Evolutionary conservation across 306 rosid genomes (phyloP).

Genomic region (Astragalus glycyphyllos): DNA sequence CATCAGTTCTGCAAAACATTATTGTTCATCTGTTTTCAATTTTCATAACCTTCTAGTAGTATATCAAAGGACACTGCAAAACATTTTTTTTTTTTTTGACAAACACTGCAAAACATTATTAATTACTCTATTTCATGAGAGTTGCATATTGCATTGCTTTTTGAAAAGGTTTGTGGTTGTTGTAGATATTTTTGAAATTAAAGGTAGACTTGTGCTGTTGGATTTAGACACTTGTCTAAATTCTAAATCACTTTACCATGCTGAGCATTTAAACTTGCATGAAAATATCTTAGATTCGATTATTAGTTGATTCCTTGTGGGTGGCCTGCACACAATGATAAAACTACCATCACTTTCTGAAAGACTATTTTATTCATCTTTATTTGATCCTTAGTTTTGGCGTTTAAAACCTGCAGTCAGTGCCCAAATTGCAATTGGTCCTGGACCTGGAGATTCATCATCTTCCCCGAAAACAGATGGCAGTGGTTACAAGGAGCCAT

Average conservation of each 20-base stretch:
- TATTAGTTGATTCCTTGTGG: constrained; percentile 31
- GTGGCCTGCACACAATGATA: background rate
- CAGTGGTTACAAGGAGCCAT: constrained; percentile 60
- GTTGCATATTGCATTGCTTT: background rate
- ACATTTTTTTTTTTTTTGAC: no score
- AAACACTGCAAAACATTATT: constrained; percentile 19
- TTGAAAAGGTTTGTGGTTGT: no score
- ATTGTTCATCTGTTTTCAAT: constrained; percentile 9
- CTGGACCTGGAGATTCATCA: constrained; percentile 48
- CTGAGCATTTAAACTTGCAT: no score
- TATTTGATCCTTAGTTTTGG: constrained; percentile 35
- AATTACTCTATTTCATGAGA: constrained; percentile 17
- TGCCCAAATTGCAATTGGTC: constrained; percentile 76
- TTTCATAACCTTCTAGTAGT: constrained; percentile 18
- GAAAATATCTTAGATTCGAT: background rate
- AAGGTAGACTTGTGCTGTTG: no score
- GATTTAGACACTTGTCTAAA: no score
- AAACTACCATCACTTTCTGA: no score
- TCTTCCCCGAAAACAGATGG: constrained; percentile 54
- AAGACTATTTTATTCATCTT: constrained; percentile 20
- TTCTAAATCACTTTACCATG: no score
- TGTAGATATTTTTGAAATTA: no score
- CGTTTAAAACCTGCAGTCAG: constrained; percentile 60
- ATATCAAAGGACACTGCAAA: background rate
- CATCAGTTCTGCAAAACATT: constrained; percentile 26